A percentile compares a stretch with the other conserved stretches of the same genome.
Conservation (phyloP, 495 filamentous ascomycete genomes). For the Pyronema domesticum region DNA sequence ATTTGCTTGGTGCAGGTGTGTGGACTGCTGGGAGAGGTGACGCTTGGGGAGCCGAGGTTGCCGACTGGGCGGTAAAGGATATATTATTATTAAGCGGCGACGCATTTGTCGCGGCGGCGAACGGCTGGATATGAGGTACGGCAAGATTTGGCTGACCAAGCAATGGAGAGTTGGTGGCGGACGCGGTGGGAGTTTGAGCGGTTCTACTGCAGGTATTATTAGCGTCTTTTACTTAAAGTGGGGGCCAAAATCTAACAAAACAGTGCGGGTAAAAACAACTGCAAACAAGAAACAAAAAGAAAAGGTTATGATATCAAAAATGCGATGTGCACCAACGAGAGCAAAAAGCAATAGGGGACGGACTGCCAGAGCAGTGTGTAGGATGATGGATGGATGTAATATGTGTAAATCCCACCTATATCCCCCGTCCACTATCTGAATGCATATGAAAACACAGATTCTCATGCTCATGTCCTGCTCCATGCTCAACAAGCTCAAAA, state of each 20-base stretch:
- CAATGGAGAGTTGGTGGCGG: constrained; percentile 2
- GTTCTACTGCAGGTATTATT: neutral
- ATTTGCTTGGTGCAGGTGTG: neutral
- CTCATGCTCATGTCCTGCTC: neutral
- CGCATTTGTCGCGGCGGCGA: neutral
- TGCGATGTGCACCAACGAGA: neutral
- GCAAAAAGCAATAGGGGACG: neutral
- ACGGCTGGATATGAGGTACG: neutral
- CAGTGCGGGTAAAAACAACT: neutral
- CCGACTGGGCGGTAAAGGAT: neutral
- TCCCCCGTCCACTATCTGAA: neutral
- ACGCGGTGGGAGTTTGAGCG: neutral
- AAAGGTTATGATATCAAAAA: neutral
- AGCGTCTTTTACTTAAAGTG: neutral
- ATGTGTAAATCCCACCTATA: neutral
- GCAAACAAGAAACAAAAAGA: neutral
- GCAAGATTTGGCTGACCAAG: neutral
- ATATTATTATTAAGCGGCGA: neutral
- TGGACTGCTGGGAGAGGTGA: neutral
- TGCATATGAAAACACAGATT: neutral
- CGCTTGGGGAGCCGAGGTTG: neutral
- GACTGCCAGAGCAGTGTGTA: neutral
- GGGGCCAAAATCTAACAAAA: neutral
- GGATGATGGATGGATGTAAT: neutral
- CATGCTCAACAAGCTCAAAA: constrained; percentile 3